Percentiles rank a stretch among this genome's conserved stretches.
Conservation (phyloP, 2,329 filamentous ascomycete genomes). For the Pseudonectria buxi region DNA sequence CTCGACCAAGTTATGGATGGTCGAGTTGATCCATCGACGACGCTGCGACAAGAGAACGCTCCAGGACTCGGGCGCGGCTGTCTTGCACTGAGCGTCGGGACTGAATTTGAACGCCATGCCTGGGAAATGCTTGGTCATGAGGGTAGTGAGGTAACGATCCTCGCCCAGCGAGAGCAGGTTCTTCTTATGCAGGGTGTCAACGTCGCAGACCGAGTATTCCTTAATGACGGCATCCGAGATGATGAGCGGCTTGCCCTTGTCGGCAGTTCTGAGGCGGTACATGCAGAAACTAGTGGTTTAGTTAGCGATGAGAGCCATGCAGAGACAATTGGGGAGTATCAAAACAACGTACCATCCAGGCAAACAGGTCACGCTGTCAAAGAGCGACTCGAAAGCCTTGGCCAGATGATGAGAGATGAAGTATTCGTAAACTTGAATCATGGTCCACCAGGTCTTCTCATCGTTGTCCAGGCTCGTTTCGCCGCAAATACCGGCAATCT, state of each 20-base stretch:
- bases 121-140: slow-evolving; percentile 98
- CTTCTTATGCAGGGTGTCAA: slow-evolving; percentile 96
- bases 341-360: slow-evolving; percentile 78
- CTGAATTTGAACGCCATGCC: slow-evolving; percentile 95
- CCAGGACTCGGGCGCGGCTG: slow-evolving; percentile 91
- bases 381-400: slow-evolving; percentile 96
- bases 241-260: slow-evolving; percentile 90
- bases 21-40: slow-evolving; percentile 99
- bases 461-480: slow-evolving; percentile 96
- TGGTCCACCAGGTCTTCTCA: slow-evolving; percentile 94
- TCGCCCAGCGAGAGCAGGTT: slow-evolving; percentile 90
- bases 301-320: slow-evolving; percentile 29
- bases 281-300: slow-evolving; percentile 74
- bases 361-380: slow-evolving; percentile 96
- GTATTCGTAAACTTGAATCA: slow-evolving; percentile 99
- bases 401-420: slow-evolving; percentile 96
- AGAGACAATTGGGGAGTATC: background rate
- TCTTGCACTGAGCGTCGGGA: slow-evolving; percentile 85
- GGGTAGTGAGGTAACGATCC: slow-evolving; percentile 91
- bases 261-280: slow-evolving; percentile 91
- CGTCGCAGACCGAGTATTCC: slow-evolving; percentile 81
- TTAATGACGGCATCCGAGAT: slow-evolving; percentile 82
- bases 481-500: slow-evolving; percentile 95
- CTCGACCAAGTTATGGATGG: slow-evolving; percentile 91
- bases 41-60: slow-evolving; percentile 92